These are phyloP conservation scores for Trifolium fragiferum DNA, from an alignment of 306 rosid species.

Conservation along the genomic window DNA sequence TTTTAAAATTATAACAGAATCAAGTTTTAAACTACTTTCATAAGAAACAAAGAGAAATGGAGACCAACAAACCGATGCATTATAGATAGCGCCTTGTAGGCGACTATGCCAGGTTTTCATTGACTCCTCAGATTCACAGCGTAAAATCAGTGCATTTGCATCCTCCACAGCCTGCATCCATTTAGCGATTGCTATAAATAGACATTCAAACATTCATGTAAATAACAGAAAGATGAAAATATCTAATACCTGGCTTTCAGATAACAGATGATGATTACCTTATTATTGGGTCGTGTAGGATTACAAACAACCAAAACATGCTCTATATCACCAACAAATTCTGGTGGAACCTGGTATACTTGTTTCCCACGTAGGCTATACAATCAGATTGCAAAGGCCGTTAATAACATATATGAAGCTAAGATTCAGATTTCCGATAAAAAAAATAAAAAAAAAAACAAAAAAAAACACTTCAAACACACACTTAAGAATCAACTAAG, in stretches of 20 bases:
- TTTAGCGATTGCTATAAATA: conserved; percentile 27
- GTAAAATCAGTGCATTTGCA: conserved; percentile 74
- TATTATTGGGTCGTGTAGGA: conserved; percentile 58
- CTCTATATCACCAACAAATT: conserved; percentile 74
- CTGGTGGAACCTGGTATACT: conserved; percentile 71
- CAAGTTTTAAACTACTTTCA: conserved; percentile 3
- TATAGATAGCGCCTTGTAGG: conserved; percentile 87
- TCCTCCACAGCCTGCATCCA: conserved; percentile 86
- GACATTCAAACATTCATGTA: conserved; percentile 20
- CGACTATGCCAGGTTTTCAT: conserved; percentile 83
- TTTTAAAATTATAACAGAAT: conserved; percentile 9
- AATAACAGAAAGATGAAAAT: conserved; percentile 33
- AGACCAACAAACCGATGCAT: conserved; percentile 71
- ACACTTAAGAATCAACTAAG: background rate
- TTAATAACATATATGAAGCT: conserved; percentile 34
- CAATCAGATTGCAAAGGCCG: conserved; percentile 42
- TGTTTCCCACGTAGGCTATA: conserved; percentile 86
- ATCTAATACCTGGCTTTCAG: background rate
- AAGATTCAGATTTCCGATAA: conserved; percentile 15
- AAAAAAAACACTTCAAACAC: conserved; percentile 32
- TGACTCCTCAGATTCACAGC: conserved; percentile 76
- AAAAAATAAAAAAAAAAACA: no score
- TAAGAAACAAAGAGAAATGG: background rate
- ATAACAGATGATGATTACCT: conserved; percentile 55
- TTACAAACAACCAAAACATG: conserved; percentile 76